A percentile compares a stretch with the other conserved stretches of the same genome.
Evolutionary conservation across 2,329 filamentous ascomycete genomes (phyloP).

Genomic region (Rugonectria rugulosa): DNA sequence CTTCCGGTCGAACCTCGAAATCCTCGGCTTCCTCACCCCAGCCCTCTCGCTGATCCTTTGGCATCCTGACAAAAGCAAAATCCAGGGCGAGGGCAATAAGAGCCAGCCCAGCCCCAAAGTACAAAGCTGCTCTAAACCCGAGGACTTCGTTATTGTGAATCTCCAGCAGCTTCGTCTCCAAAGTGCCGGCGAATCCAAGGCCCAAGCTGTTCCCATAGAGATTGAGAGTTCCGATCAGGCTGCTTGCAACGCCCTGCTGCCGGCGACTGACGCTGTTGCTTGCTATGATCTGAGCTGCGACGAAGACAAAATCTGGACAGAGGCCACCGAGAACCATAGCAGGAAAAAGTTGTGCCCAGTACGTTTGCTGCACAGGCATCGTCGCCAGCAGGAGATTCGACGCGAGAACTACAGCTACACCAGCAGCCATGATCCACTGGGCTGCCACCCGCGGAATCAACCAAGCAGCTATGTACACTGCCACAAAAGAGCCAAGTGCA

Average conservation of each 20-base stretch:
- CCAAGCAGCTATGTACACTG: conserved; percentile 48
- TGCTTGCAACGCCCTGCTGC: conserved; percentile 58
- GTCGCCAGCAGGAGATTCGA: conserved; percentile 1
- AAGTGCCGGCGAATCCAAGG: conserved; percentile 41
- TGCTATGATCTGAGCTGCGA: conserved; percentile 59
- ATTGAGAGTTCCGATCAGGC: conserved; percentile 51
- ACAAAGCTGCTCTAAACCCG: not conserved
- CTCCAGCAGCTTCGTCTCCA: conserved; percentile 35
- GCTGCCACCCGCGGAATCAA: conserved; percentile 32
- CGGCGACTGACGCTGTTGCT: conserved; percentile 56
- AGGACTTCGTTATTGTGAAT: not conserved
- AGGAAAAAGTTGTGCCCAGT: conserved; percentile 49
- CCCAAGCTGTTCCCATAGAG: conserved; percentile 40
- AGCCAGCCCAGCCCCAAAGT: not conserved
- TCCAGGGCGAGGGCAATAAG: not conserved
- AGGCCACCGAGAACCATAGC: conserved; percentile 40
- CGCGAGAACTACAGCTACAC: not conserved
- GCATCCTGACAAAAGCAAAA: not conserved
- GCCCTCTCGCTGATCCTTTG: not conserved
- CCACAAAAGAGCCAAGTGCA: conserved; percentile 44
- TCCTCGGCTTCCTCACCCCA: not conserved
- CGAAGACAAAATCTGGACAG: conserved; percentile 57
- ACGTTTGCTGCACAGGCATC: conserved; percentile 50
- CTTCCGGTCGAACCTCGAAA: not conserved
- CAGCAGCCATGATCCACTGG: conserved; percentile 4